phyloP scores from a whole-genome alignment of 2,329 filamentous ascomycete species.

The Stemphylium lycopersici region DNA sequence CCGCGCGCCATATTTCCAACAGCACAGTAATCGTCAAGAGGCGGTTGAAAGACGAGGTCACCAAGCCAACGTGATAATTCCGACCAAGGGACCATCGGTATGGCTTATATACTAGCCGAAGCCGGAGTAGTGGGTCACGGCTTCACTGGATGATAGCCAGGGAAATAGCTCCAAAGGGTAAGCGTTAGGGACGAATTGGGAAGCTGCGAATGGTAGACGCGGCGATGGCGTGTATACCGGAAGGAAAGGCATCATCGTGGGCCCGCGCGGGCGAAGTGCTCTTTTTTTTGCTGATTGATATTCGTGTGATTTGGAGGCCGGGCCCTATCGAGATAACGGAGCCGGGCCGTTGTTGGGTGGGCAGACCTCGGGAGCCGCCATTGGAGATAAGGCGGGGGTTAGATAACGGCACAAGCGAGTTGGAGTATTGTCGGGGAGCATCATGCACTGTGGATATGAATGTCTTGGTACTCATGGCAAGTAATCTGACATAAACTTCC shows the following conservation, averaged over 20 bases:
- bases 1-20: conserved; percentile 29
- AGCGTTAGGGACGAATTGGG: conserved; percentile 9
- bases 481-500: too few relatives aligned
- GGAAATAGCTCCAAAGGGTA: conserved; percentile 4
- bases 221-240: conserved; percentile 4
- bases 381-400: too few relatives aligned
- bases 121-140: conserved; percentile 4
- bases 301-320: too few relatives aligned
- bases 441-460: too few relatives aligned
- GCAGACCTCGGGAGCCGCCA: too few relatives aligned
- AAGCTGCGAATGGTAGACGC: conserved; percentile 7
- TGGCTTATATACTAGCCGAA: conserved; percentile 16
- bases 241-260: conserved; percentile 3
- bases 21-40: conserved; percentile 14
- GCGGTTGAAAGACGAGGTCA: conserved; percentile 13
- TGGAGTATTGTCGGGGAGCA: too few relatives aligned
- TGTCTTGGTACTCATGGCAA: too few relatives aligned
- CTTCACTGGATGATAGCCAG: conserved; percentile 1
- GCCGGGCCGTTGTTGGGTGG: not conserved
- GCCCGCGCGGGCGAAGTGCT: not conserved
- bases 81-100: conserved; percentile 11
- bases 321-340: not conserved
- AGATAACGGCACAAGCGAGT: too few relatives aligned
- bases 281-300: too few relatives aligned
- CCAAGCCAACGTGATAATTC: conserved; percentile 5